These are phyloP conservation scores for Acacia concinna DNA, from an alignment of 331 rosid genomes.

Conservation along the genomic window DNA sequence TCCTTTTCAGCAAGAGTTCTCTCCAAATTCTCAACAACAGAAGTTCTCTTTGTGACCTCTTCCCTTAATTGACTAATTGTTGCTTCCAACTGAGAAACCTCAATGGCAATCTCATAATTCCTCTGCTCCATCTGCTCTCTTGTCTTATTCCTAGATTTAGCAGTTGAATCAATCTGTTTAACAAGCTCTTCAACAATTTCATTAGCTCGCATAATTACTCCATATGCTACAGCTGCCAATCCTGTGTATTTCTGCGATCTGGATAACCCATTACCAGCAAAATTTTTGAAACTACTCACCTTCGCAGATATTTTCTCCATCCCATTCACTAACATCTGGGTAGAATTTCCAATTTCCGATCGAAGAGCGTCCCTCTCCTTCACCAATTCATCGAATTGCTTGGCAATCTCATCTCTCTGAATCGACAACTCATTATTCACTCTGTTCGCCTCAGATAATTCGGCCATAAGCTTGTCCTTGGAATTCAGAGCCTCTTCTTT, in stretches of 20 bases:
- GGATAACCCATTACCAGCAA: slow-evolving; percentile 58
- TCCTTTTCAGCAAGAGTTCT: slow-evolving; percentile 54
- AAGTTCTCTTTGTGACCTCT: slow-evolving; percentile 61
- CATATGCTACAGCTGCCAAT: slow-evolving; percentile 70
- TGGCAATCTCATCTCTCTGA: slow-evolving; percentile 33
- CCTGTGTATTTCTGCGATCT: slow-evolving; percentile 80
- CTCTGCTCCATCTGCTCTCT: slow-evolving; percentile 93
- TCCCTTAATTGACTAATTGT: slow-evolving; percentile 73
- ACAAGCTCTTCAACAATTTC: slow-evolving; percentile 90
- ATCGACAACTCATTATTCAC: slow-evolving; percentile 48
- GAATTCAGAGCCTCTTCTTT: slow-evolving; percentile 67
- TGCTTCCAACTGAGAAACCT: slow-evolving; percentile 94
- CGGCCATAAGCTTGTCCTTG: slow-evolving; percentile 51
- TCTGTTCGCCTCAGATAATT: slow-evolving; percentile 47
- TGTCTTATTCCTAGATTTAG: slow-evolving; percentile 73
- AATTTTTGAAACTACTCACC: slow-evolving; percentile 64
- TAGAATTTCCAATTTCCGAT: slow-evolving; percentile 81
- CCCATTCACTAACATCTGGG: slow-evolving; percentile 85
- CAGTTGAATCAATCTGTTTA: slow-evolving; percentile 63
- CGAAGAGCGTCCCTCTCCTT: slow-evolving; percentile 68
- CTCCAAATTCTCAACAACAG: slow-evolving; percentile 60
- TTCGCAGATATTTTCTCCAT: slow-evolving; percentile 87
- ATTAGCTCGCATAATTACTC: slow-evolving; percentile 82
- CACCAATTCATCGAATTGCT: slow-evolving; percentile 56
- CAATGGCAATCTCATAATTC: slow-evolving; percentile 94